Evolutionary conservation across 73 alveolate genomes (phyloP).

Genomic region (Tetrahymena malaccensis): DNA sequence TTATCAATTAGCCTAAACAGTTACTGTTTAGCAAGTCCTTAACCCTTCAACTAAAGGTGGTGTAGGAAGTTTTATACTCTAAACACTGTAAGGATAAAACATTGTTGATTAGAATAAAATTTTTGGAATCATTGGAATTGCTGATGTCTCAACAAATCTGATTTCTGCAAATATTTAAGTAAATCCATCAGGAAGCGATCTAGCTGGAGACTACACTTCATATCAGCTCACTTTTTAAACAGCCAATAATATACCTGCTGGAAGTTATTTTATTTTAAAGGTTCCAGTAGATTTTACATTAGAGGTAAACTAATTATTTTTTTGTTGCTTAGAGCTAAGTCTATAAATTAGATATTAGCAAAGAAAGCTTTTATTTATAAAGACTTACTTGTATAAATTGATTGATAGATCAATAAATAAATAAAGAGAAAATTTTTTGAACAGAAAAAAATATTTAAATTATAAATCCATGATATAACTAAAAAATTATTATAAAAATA

Average conservation of each 20-base stretch:
- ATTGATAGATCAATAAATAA: no score
- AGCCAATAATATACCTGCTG: not conserved
- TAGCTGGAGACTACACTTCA: conserved; percentile 33
- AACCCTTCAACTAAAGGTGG: conserved; percentile 38
- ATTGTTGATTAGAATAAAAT: conserved; percentile 35
- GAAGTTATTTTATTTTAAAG: conserved; percentile 3
- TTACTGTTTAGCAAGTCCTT: conserved; percentile 15
- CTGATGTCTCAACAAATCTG: conserved; percentile 8
- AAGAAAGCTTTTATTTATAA: no score
- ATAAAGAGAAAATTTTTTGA: not conserved
- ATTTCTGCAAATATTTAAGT: conserved; percentile 20
- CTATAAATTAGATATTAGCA: no score
- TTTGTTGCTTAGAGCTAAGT: not conserved
- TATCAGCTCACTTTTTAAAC: conserved; percentile 22
- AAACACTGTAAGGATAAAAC: conserved; percentile 25
- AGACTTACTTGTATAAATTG: no score
- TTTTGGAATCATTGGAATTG: conserved; percentile 38
- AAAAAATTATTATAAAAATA: not conserved
- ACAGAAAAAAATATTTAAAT: no score
- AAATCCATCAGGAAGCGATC: conserved; percentile 11
- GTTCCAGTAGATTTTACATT: conserved; percentile 4
- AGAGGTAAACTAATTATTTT: not conserved
- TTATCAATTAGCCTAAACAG: conserved; percentile 6
- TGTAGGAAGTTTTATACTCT: conserved; percentile 25
- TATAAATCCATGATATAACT: not conserved